phyloP scores from a whole-genome alignment of 2,329 filamentous ascomycete genomes.

The Aspergillus glaucus region DNA sequence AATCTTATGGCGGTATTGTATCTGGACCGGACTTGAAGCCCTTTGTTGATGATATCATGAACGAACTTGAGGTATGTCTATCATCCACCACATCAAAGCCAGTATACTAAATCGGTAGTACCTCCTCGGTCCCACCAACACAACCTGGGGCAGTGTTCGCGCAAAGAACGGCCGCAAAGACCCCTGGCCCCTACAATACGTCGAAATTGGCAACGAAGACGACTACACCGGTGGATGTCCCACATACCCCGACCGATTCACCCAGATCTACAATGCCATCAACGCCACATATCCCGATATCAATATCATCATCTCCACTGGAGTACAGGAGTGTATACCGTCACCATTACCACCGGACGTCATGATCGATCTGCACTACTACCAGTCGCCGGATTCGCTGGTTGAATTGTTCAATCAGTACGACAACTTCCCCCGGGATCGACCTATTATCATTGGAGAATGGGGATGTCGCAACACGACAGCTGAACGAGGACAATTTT shows the following conservation, averaged over 20 bases:
- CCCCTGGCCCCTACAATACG: slow-evolving; percentile 54
- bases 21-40: slow-evolving; percentile 46
- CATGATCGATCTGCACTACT: slow-evolving; percentile 47
- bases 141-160: slow-evolving; percentile 52
- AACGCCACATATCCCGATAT: slow-evolving; percentile 50
- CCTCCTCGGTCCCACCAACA: slow-evolving; percentile 48
- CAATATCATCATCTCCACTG: slow-evolving; percentile 47
- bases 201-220: slow-evolving; percentile 65
- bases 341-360: slow-evolving; percentile 29
- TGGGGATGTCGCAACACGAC: slow-evolving; percentile 22
- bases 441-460: slow-evolving; percentile 27
- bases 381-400: slow-evolving; percentile 46
- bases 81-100: background rate
- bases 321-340: slow-evolving; percentile 22
- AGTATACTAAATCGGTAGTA: slow-evolving; percentile 34
- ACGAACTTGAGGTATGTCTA: slow-evolving; percentile 49
- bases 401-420: slow-evolving; percentile 49
- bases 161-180: slow-evolving; percentile 54
- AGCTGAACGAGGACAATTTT: slow-evolving; percentile 11
- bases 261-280: slow-evolving; percentile 55
- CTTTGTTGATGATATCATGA: slow-evolving; percentile 55
- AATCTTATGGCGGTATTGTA: slow-evolving; percentile 46
- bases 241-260: slow-evolving; percentile 52
- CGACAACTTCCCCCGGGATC: slow-evolving; percentile 43
- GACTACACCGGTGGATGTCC: slow-evolving; percentile 49